phyloP scores from a whole-genome alignment of 805 yeast genomes.

The Lipomyces yamanashiensis region DNA sequence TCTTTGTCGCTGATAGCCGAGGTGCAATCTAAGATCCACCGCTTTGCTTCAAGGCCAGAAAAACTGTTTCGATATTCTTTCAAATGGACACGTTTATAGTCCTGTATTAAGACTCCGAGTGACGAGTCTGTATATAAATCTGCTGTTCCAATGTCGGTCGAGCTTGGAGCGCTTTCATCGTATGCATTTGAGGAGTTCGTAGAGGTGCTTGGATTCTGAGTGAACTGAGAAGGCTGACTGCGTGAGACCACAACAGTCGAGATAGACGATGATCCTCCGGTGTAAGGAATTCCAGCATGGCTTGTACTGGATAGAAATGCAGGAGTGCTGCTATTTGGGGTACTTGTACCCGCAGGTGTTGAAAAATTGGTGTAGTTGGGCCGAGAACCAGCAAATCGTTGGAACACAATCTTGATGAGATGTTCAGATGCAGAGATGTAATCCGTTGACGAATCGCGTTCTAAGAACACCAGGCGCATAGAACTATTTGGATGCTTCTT shows the following conservation, averaged over 20 bases:
- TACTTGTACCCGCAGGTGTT: not conserved
- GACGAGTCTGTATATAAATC: constrained; percentile 11
- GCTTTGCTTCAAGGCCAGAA: constrained; percentile 77
- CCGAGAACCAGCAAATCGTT: constrained; percentile 61
- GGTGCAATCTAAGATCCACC: constrained; percentile 91
- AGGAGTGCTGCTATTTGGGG: not conserved
- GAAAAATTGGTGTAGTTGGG: constrained; percentile 52
- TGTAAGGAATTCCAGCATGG: not conserved
- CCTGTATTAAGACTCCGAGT: constrained; percentile 23
- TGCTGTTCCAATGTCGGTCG: not conserved
- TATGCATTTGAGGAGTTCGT: not conserved
- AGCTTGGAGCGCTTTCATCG: not conserved
- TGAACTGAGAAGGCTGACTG: not conserved
- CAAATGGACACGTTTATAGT: constrained; percentile 24
- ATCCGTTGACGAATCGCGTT: constrained; percentile 64
- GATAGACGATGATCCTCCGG: not conserved
- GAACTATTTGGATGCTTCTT: constrained; percentile 62
- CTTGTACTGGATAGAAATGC: not conserved
- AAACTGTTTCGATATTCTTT: constrained; percentile 48
- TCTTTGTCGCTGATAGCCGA: constrained; percentile 85
- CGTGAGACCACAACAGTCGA: constrained; percentile 8
- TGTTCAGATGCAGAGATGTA: constrained; percentile 63
- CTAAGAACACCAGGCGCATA: constrained; percentile 70
- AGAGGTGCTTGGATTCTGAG: not conserved
- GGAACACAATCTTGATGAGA: constrained; percentile 68